Evolutionary conservation across 345 rosid genomes (phyloP).

Genomic region (Stellera chamaejasme): DNA sequence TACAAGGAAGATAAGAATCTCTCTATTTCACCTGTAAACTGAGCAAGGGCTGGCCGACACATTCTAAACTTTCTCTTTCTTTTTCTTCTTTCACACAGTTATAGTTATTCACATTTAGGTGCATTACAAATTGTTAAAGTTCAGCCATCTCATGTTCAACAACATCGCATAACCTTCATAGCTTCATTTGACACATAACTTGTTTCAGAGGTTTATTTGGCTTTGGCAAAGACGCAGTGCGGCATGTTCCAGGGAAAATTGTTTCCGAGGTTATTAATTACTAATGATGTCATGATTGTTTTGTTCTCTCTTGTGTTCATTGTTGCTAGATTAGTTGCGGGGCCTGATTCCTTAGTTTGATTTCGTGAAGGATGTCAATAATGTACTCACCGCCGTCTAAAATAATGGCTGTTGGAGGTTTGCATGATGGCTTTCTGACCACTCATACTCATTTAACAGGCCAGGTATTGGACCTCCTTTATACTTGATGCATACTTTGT

Average conservation of each 20-base stretch:
- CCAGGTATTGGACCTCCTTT: constrained; percentile 44
- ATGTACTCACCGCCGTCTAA: constrained; percentile 78
- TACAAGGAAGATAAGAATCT: no score
- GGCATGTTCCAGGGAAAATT: constrained; percentile 79
- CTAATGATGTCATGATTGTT: neutral
- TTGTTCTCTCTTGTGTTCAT: neutral
- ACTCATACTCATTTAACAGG: constrained; percentile 70
- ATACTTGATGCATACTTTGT: neutral
- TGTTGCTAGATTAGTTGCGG: neutral
- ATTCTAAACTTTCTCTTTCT: no score
- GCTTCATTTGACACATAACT: constrained; percentile 10
- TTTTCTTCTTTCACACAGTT: no score
- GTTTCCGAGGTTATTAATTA: constrained; percentile 66
- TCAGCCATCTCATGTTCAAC: neutral
- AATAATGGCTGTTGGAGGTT: constrained; percentile 72
- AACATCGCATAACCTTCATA: neutral
- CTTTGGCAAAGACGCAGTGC: constrained; percentile 95
- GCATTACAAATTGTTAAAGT: constrained; percentile 3
- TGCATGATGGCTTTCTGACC: constrained; percentile 90
- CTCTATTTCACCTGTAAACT: no score
- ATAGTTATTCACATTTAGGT: neutral
- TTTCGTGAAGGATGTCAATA: constrained; percentile 63
- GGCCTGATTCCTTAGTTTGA: constrained; percentile 8
- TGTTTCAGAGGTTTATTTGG: constrained; percentile 83
- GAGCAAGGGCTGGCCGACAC: no score